Percentiles rank a stretch among this genome's conserved stretches.
phyloP scores from a whole-genome alignment of 768 basidiomycete species.

The Tricholoma matsutake region DNA sequence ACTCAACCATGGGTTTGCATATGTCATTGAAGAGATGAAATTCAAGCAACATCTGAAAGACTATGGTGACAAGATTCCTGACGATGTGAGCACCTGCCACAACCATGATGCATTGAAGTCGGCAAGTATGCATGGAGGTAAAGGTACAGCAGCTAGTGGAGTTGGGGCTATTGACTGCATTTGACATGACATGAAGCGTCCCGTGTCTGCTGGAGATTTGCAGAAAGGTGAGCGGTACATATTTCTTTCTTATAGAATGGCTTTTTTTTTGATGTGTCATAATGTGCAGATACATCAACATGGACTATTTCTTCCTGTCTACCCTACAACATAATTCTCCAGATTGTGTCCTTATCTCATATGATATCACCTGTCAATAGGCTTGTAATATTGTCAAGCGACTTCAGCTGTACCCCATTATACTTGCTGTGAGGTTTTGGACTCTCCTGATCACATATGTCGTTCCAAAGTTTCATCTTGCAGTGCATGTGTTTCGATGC shows the following conservation, averaged over 20 bases:
- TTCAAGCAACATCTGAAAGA: constrained; percentile 10
- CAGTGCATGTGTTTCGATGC: constrained; percentile 21
- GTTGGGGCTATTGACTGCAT: too few relatives aligned
- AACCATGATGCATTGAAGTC: too few relatives aligned
- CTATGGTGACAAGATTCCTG: too few relatives aligned
- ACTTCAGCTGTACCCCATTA: constrained; percentile 3
- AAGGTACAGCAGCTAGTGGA: constrained; percentile 13
- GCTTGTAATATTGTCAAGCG: too few relatives aligned
- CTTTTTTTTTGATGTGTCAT: too few relatives aligned
- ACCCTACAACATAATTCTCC: constrained; percentile 15
- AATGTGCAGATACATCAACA: too few relatives aligned
- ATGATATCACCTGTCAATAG: too few relatives aligned
- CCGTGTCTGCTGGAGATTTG: too few relatives aligned
- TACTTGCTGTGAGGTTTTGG: neutral
- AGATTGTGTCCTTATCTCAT: constrained; percentile 14
- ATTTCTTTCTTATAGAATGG: too few relatives aligned
- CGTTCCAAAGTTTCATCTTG: constrained; percentile 32
- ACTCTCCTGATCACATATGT: constrained; percentile 8
- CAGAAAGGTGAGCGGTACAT: too few relatives aligned
- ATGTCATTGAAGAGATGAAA: neutral
- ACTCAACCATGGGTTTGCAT: too few relatives aligned
- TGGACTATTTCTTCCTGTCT: constrained; percentile 25
- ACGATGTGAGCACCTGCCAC: too few relatives aligned
- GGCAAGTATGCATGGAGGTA: constrained; percentile 8
- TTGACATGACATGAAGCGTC: constrained; percentile 13